These are phyloP conservation scores for Trichothecium sympodiale DNA, from an alignment of 2,329 filamentous ascomycete species.

Conservation along the genomic window DNA sequence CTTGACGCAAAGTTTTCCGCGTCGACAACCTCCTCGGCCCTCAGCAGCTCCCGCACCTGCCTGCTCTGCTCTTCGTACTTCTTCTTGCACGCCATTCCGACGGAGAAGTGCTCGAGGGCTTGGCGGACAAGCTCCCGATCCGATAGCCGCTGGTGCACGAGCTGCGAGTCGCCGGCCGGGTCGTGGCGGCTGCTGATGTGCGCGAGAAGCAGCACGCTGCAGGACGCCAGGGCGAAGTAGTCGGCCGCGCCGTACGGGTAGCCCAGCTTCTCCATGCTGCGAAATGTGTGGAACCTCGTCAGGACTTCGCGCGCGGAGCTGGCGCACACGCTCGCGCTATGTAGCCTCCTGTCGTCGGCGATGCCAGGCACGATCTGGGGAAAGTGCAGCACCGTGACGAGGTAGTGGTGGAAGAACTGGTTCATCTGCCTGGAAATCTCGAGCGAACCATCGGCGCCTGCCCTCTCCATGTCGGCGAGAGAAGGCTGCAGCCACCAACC, in stretches of 20 bases:
- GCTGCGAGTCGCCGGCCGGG: background rate
- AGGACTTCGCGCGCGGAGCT: slow-evolving; percentile 36
- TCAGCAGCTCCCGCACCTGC: too few relatives aligned
- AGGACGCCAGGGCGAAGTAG: slow-evolving; percentile 34
- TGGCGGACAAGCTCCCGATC: background rate
- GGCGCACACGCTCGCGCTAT: slow-evolving; percentile 29
- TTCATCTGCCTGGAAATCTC: slow-evolving; percentile 19
- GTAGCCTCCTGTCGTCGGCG: slow-evolving; percentile 24
- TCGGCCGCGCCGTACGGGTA: slow-evolving; percentile 32
- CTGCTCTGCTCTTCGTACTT: too few relatives aligned
- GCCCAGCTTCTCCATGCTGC: slow-evolving; percentile 23
- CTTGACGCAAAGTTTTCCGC: too few relatives aligned
- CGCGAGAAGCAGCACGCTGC: slow-evolving; percentile 31
- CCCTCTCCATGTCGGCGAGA: slow-evolving; percentile 3
- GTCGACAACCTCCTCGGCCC: too few relatives aligned
- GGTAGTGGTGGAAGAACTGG: slow-evolving; percentile 35
- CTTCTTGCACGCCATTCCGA: slow-evolving; percentile 4
- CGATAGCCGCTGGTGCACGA: background rate
- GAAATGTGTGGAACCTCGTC: slow-evolving; percentile 29
- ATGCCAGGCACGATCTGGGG: slow-evolving; percentile 35
- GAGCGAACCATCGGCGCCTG: background rate
- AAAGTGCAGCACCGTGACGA: slow-evolving; percentile 36
- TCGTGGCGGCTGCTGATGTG: background rate
- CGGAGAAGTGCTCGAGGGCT: slow-evolving; percentile 9
- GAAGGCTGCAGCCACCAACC: slow-evolving; percentile 33